Percentiles rank a stretch among this genome's conserved stretches.
Conservation (phyloP, 2,329 filamentous ascomycete genomes). For the Monilinia fructigena region DNA sequence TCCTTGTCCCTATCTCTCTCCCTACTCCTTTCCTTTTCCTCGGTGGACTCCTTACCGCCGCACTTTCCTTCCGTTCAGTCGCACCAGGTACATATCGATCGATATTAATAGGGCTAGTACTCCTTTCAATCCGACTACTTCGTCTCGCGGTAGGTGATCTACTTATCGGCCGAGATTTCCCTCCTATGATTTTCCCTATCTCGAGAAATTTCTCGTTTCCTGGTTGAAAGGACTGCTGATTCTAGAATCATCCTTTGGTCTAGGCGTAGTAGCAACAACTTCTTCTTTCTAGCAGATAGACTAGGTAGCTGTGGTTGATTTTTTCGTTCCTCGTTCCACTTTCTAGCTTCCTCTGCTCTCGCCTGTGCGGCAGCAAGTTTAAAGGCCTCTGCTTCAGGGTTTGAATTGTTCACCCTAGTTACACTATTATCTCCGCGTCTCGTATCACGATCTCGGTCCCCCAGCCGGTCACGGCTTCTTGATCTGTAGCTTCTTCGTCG, state of each 20-base stretch:
- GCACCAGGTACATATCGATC: constrained; percentile 40
- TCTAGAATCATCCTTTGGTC: constrained; percentile 27
- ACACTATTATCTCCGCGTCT: constrained; percentile 25
- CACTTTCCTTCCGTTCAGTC: constrained; percentile 33
- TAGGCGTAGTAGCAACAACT: constrained; percentile 25
- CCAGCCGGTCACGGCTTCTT: constrained; percentile 31
- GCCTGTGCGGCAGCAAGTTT: constrained; percentile 62
- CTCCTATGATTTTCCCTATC: constrained; percentile 36
- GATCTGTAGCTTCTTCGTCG: constrained; percentile 34
- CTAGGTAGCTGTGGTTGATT: constrained; percentile 54
- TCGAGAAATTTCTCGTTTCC: constrained; percentile 38
- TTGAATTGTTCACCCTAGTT: constrained; percentile 21
- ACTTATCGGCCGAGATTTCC: constrained; percentile 38
- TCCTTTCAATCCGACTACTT: constrained; percentile 37
- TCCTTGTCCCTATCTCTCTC: constrained; percentile 32
- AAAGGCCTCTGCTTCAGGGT: constrained; percentile 39
- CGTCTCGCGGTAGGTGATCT: constrained; percentile 35
- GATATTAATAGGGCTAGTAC: constrained; percentile 39
- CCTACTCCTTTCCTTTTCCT: constrained; percentile 35
- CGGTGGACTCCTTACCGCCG: constrained; percentile 26
- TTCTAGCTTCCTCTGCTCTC: constrained; percentile 61
- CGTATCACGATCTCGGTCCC: constrained; percentile 29
- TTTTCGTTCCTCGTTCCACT: constrained; percentile 59
- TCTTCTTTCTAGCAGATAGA: constrained; percentile 29
- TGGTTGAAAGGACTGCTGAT: constrained; percentile 32